A percentile compares a stretch with the other conserved stretches of the same genome.
Evolutionary conservation across 202 grass and related monocot genomes (phyloP).

Genomic region (Panicum virgatum): DNA sequence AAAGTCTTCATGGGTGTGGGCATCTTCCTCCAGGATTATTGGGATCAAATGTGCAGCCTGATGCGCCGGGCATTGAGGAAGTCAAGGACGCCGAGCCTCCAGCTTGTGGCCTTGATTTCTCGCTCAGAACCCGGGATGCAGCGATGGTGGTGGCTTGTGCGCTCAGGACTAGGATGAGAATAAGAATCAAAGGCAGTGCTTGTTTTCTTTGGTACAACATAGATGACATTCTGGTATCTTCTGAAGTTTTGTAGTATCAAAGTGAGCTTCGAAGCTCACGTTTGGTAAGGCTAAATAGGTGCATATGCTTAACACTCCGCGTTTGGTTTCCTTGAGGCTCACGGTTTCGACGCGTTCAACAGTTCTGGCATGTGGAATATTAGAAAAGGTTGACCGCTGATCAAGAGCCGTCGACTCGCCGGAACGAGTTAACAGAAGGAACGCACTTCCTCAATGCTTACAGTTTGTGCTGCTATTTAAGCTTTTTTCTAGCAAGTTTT

Average conservation of each 20-base stretch:
- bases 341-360: constrained; percentile 26
- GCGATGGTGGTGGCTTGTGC: neutral
- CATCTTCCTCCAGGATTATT: constrained; percentile 40
- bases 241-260: neutral
- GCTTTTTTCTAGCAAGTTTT: neutral
- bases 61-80: constrained; percentile 28
- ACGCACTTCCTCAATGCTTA: neutral
- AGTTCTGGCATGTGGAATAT: neutral
- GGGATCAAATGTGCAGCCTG: constrained; percentile 44
- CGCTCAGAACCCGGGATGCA: constrained; percentile 38
- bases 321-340: constrained; percentile 18
- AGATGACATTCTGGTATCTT: constrained; percentile 16
- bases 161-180: constrained; percentile 35
- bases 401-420: neutral
- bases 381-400: neutral
- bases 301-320: neutral
- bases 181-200: constrained; percentile 13
- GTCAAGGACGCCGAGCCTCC: constrained; percentile 15
- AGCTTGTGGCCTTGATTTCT: neutral
- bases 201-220: constrained; percentile 1
- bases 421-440: constrained; percentile 1
- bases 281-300: neutral
- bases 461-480: neutral
- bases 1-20: constrained; percentile 34
- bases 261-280: neutral